Conservation (phyloP, 768 basidiomycete species). For the Melanogaster broomeanus region DNA sequence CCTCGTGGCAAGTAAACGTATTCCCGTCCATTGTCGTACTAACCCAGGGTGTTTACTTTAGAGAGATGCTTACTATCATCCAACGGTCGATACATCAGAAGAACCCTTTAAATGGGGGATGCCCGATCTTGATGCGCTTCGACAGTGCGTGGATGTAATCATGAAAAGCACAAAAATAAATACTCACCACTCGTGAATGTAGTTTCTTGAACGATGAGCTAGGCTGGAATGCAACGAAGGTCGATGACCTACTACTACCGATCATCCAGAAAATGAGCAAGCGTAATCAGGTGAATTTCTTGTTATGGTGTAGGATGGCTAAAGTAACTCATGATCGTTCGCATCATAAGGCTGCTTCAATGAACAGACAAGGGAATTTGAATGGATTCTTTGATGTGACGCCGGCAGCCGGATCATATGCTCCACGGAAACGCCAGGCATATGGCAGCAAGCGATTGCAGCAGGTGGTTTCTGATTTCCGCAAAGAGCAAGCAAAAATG, state of each 20-base stretch:
- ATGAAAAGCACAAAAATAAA: background rate
- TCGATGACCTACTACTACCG: slow-evolving; percentile 88
- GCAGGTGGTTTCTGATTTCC: slow-evolving; percentile 80
- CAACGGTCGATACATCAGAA: slow-evolving; percentile 85
- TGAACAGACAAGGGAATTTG: slow-evolving; percentile 79
- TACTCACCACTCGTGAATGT: slow-evolving; percentile 12
- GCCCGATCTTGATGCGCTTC: slow-evolving; percentile 92
- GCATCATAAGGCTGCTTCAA: slow-evolving; percentile 48
- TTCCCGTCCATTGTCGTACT: slow-evolving; percentile 4
- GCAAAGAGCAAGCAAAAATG: slow-evolving; percentile 44
- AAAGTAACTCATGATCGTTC: slow-evolving; percentile 4
- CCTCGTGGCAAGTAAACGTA: slow-evolving; percentile 65
- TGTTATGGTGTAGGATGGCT: background rate
- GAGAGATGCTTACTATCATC: slow-evolving; percentile 93
- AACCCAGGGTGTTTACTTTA: slow-evolving; percentile 30
- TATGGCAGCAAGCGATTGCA: slow-evolving; percentile 88
- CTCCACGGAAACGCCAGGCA: slow-evolving; percentile 77
- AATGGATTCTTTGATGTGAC: slow-evolving; percentile 74
- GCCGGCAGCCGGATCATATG: slow-evolving; percentile 65
- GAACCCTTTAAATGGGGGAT: slow-evolving; percentile 97
- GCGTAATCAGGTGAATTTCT: slow-evolving; percentile 62
- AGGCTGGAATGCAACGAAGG: slow-evolving; percentile 79
- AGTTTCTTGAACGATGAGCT: slow-evolving; percentile 80
- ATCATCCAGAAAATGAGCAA: slow-evolving; percentile 89
- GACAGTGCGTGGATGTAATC: slow-evolving; percentile 53